Conservation (phyloP, 2,329 filamentous ascomycete species). For the Zymoseptoria brevis region DNA sequence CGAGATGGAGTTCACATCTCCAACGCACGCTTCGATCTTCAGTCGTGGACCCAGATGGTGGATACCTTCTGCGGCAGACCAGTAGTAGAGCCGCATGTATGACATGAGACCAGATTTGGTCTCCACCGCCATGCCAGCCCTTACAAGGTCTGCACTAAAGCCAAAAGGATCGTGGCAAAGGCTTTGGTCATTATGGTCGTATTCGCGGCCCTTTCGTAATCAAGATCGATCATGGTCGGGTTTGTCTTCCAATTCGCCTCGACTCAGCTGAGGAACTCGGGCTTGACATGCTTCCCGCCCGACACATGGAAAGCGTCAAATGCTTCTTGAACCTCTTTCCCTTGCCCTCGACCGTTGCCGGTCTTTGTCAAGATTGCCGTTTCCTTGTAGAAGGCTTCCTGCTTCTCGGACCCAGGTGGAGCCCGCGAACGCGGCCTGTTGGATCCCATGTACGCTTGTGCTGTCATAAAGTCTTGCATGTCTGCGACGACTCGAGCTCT, state of each 20-base stretch:
- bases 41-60: not conserved
- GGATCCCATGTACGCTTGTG: not conserved
- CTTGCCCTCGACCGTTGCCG: not conserved
- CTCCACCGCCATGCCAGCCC: not conserved
- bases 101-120: not conserved
- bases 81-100: not conserved
- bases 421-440: not conserved
- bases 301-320: conserved; percentile 1
- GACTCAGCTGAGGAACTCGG: not conserved
- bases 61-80: not conserved
- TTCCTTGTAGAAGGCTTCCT: conserved; percentile 6
- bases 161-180: conserved; percentile 4
- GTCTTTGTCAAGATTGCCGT: conserved; percentile 3
- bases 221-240: conserved; percentile 7
- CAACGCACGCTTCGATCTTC: conserved; percentile 5
- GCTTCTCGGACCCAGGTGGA: conserved; percentile 5
- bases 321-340: not conserved
- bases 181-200: not conserved
- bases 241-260: conserved; percentile 7
- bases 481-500: not conserved
- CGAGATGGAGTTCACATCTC: conserved; percentile 8
- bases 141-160: not conserved
- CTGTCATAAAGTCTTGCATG: not conserved
- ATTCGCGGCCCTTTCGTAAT: conserved; percentile 2
- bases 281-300: not conserved